Percentiles rank a stretch among this genome's conserved stretches.
phyloP scores from a whole-genome alignment of 176 grass and related monocot genomes.

The Pontederia crassipes region DNA sequence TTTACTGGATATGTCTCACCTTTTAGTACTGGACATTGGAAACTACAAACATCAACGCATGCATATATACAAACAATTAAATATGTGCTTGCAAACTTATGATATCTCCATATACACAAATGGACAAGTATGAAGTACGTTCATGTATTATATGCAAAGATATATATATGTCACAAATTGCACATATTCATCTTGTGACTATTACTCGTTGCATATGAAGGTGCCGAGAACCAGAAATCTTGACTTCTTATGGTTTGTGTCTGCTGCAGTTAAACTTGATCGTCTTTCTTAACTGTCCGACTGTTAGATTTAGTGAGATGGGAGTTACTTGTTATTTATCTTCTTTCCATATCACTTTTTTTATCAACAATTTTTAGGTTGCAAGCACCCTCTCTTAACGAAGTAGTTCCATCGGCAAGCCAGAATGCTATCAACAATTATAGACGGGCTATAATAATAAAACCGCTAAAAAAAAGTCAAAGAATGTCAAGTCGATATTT shows the following conservation, averaged over 20 bases:
- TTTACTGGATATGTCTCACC: constrained; percentile 99
- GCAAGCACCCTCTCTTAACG: constrained; percentile 45
- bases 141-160: no score
- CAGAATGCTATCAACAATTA: constrained; percentile 58
- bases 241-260: constrained; percentile 59
- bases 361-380: constrained; percentile 24
- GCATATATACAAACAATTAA: background rate
- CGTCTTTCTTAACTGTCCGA: background rate
- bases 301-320: background rate
- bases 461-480: no score
- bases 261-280: background rate
- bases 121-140: no score
- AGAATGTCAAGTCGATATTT: no score
- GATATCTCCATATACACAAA: no score
- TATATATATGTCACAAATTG: no score
- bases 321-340: background rate
- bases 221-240: constrained; percentile 92
- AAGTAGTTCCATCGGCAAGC: constrained; percentile 65
- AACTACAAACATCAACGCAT: background rate
- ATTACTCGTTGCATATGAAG: no score
- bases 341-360: background rate
- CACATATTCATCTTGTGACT: no score
- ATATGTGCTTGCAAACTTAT: no score
- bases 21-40: no score
- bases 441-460: no score